Evolutionary conservation across 179 eudicot species (phyloP).

Genomic region (Actinidia chinensis): DNA sequence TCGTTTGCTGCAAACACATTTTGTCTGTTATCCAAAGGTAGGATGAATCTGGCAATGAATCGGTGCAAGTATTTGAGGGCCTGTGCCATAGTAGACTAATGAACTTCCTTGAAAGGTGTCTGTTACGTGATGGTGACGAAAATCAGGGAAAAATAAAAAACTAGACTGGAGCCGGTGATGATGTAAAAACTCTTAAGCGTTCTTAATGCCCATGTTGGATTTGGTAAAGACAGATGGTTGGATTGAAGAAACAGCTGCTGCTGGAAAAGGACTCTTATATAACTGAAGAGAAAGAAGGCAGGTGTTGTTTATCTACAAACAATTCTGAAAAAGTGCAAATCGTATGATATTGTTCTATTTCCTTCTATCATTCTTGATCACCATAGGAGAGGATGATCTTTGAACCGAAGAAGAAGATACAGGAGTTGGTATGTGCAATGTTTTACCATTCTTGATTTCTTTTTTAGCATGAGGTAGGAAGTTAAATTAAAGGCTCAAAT

Average conservation of each 20-base stretch:
- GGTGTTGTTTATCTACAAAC: conserved; percentile 84
- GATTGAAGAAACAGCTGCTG: conserved; percentile 75
- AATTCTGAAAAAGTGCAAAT: conserved; percentile 75
- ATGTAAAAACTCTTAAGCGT: conserved; percentile 76
- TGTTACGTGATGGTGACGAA: conserved; percentile 92
- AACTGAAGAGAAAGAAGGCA: conserved; percentile 87
- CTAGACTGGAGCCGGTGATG: conserved; percentile 85
- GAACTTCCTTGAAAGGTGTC: conserved; percentile 97
- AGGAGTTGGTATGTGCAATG: conserved; percentile 67
- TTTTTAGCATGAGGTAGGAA: no score
- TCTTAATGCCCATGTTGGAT: conserved; percentile 91
- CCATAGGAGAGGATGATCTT: conserved; percentile 85
- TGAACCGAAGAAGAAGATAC: conserved; percentile 60
- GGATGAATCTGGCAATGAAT: conserved; percentile 90
- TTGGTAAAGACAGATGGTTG: conserved; percentile 95
- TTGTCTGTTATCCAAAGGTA: conserved; percentile 55
- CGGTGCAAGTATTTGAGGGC: conserved; percentile 88
- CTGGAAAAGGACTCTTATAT: conserved; percentile 75
- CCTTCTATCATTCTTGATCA: conserved; percentile 76
- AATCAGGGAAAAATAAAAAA: conserved; percentile 49
- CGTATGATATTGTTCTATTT: conserved; percentile 87
- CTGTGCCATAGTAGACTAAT: conserved; percentile 89
- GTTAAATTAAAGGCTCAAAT: no score
- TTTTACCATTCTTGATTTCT: conserved; percentile 71
- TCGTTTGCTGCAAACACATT: conserved; percentile 42